Base-by-base conservation (phyloP, 768 basidiomycete genomes). In the Nidula microcarpa region DNA sequence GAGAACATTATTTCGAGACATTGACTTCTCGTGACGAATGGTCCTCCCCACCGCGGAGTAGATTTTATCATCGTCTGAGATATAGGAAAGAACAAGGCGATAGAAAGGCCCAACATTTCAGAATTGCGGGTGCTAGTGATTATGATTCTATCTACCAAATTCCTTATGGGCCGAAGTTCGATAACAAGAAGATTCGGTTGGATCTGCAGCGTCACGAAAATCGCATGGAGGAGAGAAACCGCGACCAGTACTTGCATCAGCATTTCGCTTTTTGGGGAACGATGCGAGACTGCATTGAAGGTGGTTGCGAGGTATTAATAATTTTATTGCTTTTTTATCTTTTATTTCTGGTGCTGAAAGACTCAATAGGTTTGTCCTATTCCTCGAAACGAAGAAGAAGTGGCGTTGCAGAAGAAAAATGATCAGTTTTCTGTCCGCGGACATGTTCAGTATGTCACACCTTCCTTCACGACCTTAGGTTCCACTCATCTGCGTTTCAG, bases 221-320 rank as follows among this genome's bases (percentile, higher is more conserved):
- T 13, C 23, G 18, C 13, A 9, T 34, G 34, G 32, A 7, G 32
- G 13, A 33, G 14, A 6, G 32, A 14, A 32, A 9, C 2, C 33
- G 35, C 43, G 75, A 72, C 9, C 71, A 82, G 10, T 70, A 76
- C 2, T 73, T 86, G 3, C 84, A 86, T 69, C 80, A 82, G 33
- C 83, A 86, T 56, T 77, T 80, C 7, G 82, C 82, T 1, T 85
- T 82, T 65, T 84, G 85, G 54, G 84, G 84, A 5, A 80, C 74
- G 0, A 74, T 80, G 60, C 59, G 73, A 49, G 82, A 86, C 53
- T 79, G 78, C 46, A 51, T 85, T 16, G 81, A 79, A 54, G 85
- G 85, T 50, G 84, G 82, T 56, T 86, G 84, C 63, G 82, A 81
- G 73, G 82, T 81, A 54, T 6, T 30, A 30, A 4, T 3, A 30